Evolutionary conservation across 495 filamentous ascomycete species (phyloP).

Genomic region (Talaromyces thailandensis): DNA sequence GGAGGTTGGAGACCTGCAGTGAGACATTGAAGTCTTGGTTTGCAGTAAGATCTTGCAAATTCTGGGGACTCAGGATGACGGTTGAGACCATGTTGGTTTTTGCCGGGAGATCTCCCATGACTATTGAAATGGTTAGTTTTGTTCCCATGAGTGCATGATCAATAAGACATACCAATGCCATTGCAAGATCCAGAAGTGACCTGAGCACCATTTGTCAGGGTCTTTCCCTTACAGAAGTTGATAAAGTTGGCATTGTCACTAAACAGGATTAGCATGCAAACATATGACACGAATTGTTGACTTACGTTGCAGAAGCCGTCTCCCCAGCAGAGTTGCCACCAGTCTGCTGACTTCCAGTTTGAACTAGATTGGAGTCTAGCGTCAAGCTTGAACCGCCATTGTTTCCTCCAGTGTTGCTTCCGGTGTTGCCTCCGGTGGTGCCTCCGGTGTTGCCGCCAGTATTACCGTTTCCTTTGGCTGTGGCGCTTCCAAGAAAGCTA

Average conservation of each 20-base stretch:
- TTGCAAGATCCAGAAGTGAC: conserved; percentile 61
- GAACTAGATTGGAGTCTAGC: conserved; percentile 37
- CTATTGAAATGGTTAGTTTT: conserved; percentile 25
- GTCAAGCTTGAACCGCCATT: conserved; percentile 6
- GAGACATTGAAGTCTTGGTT: conserved; percentile 48
- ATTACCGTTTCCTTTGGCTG: not conserved
- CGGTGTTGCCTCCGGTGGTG: not conserved
- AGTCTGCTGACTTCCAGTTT: conserved; percentile 34
- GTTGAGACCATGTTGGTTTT: conserved; percentile 56
- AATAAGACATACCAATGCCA: conserved; percentile 38
- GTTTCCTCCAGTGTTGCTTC: conserved; percentile 1
- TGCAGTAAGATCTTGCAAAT: conserved; percentile 33
- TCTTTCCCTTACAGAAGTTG: conserved; percentile 59
- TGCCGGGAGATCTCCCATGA: conserved; percentile 65
- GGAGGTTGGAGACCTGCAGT: conserved; percentile 51
- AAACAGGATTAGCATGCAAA: conserved; percentile 5
- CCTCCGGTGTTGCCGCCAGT: not conserved
- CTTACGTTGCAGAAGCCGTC: conserved; percentile 46
- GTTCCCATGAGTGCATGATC: not conserved
- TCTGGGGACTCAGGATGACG: conserved; percentile 46
- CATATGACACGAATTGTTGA: not conserved
- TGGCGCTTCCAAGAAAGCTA: not conserved
- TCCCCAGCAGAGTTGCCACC: conserved; percentile 37
- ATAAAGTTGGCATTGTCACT: conserved; percentile 52
- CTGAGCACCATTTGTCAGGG: conserved; percentile 62